Base-by-base conservation (phyloP, 805 yeast genomes). In the Saccharomycopsis guyanensis region DNA sequence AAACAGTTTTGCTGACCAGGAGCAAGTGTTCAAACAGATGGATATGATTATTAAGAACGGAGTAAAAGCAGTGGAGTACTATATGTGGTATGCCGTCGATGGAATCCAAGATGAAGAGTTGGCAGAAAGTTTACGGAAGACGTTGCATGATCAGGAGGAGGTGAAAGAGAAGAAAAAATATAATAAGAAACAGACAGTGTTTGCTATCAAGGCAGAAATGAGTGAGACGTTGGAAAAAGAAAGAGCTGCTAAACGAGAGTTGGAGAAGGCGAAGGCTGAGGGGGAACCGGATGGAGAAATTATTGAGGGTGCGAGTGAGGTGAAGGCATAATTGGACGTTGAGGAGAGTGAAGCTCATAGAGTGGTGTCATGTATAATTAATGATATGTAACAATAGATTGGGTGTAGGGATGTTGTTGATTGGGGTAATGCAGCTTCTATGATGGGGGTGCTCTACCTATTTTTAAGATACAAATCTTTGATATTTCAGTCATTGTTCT, bases 31-130 rank as follows among this genome's bases (percentile, higher is more conserved):
- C 41, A 62, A 64, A 15, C 64, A 70, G 16, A 87, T 91, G 96
- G 69, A 70, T 34, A 65, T 70, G 7, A 73, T 81, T 3, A 60
- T 87, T 46, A 66, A 68, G 13, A 66, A 63, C 16, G 95, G 96
- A 1, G 68, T 69, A 1, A 70, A 87, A 48, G 63, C 78, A 2
- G 66, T 81, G 4, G 75, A 75, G 29, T 76, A 77, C 55, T 75
- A 82, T 58, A 66, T 87, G 18, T 88, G 96, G 96, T 86, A 82
- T 57, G 86, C 84, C 55, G 69, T 91, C 8, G 93, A 84, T 60
- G 89, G 87, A 0, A 71, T 75, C 39, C 75, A 77, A 45, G 93
- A 85, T 59, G 86, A 80, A 52, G 62, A 64, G 1, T 55, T 83
- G 40, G 84, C 85, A 0, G 93, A 85, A 55, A 67, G 69, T 5